Percentiles rank a stretch among this genome's conserved stretches.
Conservation (phyloP, 2,329 filamentous ascomycete species). For the Alternaria longipes region DNA sequence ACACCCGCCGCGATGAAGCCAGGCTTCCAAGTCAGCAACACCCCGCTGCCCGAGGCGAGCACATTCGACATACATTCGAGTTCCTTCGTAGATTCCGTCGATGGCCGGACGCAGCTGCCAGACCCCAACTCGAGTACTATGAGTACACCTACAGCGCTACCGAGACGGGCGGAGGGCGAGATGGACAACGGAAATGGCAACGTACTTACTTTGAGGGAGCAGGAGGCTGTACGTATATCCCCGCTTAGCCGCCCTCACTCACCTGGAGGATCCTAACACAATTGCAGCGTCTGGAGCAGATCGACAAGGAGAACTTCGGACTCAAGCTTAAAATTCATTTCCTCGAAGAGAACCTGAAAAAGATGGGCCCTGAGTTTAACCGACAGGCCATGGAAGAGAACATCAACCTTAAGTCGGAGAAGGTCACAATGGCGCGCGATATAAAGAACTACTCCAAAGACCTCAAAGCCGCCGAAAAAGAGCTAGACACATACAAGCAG, state of each 20-base stretch:
- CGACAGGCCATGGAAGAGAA: conserved; percentile 92
- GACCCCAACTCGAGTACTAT: conserved; percentile 80
- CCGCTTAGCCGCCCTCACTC: background rate
- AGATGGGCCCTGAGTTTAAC: conserved; percentile 88
- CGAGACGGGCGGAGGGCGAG: conserved; percentile 70
- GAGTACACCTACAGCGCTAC: conserved; percentile 80
- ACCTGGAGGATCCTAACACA: conserved; percentile 7
- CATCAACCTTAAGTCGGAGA: conserved; percentile 92
- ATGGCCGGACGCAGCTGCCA: conserved; percentile 77
- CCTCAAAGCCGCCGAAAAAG: conserved; percentile 81
- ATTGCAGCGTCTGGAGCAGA: conserved; percentile 80
- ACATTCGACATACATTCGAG: conserved; percentile 58
- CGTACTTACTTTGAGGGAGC: conserved; percentile 88
- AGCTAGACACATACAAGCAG: conserved; percentile 82
- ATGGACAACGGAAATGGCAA: conserved; percentile 84
- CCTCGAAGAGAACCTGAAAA: conserved; percentile 87
- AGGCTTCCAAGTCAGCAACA: conserved; percentile 72
- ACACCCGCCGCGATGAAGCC: conserved; percentile 75
- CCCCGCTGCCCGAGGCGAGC: conserved; percentile 80
- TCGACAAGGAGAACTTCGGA: conserved; percentile 98
- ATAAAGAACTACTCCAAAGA: conserved; percentile 87
- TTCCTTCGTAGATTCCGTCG: conserved; percentile 64
- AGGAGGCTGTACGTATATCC: conserved; percentile 75
- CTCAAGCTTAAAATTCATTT: conserved; percentile 75
- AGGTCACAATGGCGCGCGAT: conserved; percentile 87